These are phyloP conservation scores for Salvia hispanica DNA, from an alignment of 257 asterid genomes.

Conservation along the genomic window DNA sequence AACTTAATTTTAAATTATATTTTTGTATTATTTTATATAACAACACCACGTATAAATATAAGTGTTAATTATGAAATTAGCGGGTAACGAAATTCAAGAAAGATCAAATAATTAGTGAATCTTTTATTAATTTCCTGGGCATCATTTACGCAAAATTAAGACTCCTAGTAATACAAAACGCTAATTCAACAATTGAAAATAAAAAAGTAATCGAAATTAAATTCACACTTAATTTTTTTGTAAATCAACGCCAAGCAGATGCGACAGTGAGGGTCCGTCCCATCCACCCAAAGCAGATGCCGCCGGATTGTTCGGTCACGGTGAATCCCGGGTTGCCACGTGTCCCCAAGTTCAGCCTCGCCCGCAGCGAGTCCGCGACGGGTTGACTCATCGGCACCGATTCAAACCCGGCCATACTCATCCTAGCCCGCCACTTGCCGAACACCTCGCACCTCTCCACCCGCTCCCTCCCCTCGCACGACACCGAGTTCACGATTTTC, in stretches of 20 bases:
- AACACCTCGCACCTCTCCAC: constrained; percentile 83
- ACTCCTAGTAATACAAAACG: constrained; percentile 1
- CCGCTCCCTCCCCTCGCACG: constrained; percentile 94
- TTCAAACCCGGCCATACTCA: constrained; percentile 83
- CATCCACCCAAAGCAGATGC: constrained; percentile 88
- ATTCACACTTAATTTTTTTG: not conserved
- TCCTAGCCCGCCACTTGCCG: constrained; percentile 92
- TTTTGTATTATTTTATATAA: too few relatives aligned
- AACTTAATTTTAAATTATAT: too few relatives aligned
- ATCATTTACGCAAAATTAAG: constrained; percentile 30
- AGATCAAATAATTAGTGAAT: not conserved
- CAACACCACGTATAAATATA: too few relatives aligned
- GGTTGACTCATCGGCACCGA: constrained; percentile 48
- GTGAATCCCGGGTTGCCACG: constrained; percentile 96
- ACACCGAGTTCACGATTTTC: constrained; percentile 73
- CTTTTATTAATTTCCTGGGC: constrained; percentile 26
- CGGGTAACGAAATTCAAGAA: too few relatives aligned
- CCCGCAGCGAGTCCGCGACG: constrained; percentile 58
- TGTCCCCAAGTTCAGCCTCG: constrained; percentile 60
- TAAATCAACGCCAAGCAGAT: constrained; percentile 78
- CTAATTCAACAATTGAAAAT: constrained; percentile 29
- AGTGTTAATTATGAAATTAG: too few relatives aligned
- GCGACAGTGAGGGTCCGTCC: constrained; percentile 91
- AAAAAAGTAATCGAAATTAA: constrained; percentile 11
- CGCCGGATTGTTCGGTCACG: constrained; percentile 65